Conservation (phyloP, 169 alveolate genomes). For the Plasmodium chabaudi region DNA sequence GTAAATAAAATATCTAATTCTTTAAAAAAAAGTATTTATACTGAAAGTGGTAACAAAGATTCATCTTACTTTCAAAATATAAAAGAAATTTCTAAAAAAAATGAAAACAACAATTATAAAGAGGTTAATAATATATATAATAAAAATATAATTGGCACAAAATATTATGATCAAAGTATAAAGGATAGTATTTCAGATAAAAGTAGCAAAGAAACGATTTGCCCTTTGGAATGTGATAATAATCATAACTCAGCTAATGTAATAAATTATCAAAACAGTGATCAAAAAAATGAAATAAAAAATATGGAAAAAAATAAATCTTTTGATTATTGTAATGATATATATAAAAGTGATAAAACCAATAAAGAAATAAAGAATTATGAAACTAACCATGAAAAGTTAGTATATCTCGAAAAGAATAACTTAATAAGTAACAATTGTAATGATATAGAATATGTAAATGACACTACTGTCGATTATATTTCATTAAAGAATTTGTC, state of each 20-base stretch:
- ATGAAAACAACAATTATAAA: constrained; percentile 5
- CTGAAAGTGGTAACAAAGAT: too few relatives aligned
- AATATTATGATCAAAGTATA: constrained; percentile 18
- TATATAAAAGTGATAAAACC: not conserved
- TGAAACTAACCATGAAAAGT: not conserved
- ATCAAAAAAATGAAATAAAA: too few relatives aligned
- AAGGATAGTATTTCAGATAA: not conserved
- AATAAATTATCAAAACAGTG: too few relatives aligned
- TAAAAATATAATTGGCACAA: constrained; percentile 24
- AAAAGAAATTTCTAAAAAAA: not conserved
- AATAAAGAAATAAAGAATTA: not conserved
- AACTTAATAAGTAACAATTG: constrained; percentile 22
- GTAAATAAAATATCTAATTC: not conserved
- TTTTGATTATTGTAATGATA: too few relatives aligned
- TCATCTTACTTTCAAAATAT: too few relatives aligned
- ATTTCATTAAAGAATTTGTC: constrained; percentile 27
- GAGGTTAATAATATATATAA: constrained; percentile 11
- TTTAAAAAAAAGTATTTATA: not conserved
- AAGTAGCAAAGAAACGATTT: not conserved
- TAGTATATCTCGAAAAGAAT: constrained; percentile 1
- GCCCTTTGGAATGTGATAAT: not conserved
- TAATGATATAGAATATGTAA: constrained; percentile 48
- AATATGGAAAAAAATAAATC: too few relatives aligned
- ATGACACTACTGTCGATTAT: constrained; percentile 58
- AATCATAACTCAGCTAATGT: not conserved